Evolutionary conservation across 345 rosid genomes (phyloP), one percentile per base, ranked within the genome.

Genomic region (Camelina hispida): DNA sequence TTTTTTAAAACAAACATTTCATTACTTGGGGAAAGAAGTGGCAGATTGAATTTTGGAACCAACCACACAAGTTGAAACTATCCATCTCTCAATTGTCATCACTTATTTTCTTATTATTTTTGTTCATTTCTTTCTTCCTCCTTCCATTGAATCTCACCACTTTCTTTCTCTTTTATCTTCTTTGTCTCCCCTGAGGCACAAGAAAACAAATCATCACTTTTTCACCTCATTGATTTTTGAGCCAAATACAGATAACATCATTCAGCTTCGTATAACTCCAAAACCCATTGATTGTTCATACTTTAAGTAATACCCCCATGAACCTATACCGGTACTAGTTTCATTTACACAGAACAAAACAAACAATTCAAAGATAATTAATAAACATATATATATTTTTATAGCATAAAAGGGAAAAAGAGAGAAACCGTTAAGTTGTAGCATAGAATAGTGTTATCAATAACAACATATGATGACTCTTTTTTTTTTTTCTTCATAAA

Each of bases 131-230:
- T 10, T 47, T 64, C n/a, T 64, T 32, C 11, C 25, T 48, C 50
- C 68, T 68, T 68, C 38, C 79, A 75, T 28, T 75, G 79, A 75
- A 75, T 60, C 73, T 75, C 47, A 68, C 74, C 56, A 61, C 18
- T 52, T 59, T 67, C 62, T 75, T 46, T 48, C 43, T 40, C 2
- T 60, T 57, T 43, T 48, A 30, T 42, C 69, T 59, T 75, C 47
- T 59, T 51, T 50, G 68, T 67, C 12, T 67, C 68, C 56, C 25
- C 38, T 6, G 25, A 60, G 7, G 47, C 79, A 75, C 62, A 68
- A 68, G 9, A 68, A 42, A 52, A 52, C 79, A 75, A 61, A 68
- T 30, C 6, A 30, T 20, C 56, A 52, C 69, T 75, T 76, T 76
- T 40, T 48, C 52, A 47, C 10, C 11, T 25, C 7, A 9, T 20